A percentile compares a stretch with the other conserved stretches of the same genome.
These are phyloP conservation scores for Entonaema liquescens DNA, from an alignment of 495 filamentous ascomycete species.

Conservation along the genomic window DNA sequence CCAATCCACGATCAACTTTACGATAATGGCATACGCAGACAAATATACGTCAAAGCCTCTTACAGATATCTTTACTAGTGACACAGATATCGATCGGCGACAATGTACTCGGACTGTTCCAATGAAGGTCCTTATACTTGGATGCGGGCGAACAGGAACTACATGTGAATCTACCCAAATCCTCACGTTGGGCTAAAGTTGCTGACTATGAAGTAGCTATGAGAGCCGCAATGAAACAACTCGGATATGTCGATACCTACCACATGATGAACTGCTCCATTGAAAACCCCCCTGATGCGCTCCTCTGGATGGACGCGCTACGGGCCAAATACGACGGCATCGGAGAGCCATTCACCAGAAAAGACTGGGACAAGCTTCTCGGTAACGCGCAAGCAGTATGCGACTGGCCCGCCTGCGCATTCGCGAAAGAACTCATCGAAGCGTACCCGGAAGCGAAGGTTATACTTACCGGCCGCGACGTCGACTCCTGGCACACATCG, in stretches of 20 bases:
- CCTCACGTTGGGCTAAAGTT: not conserved
- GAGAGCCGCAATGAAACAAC: slow-evolving; percentile 66
- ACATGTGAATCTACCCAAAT: slow-evolving; percentile 58
- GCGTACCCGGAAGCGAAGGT: slow-evolving; percentile 77
- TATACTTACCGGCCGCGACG: slow-evolving; percentile 68
- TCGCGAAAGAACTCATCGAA: slow-evolving; percentile 72
- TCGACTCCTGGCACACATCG: slow-evolving; percentile 55
- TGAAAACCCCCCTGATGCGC: slow-evolving; percentile 71
- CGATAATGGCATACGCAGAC: slow-evolving; percentile 42
- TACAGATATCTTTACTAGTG: slow-evolving; percentile 58
- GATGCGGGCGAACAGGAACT: slow-evolving; percentile 72
- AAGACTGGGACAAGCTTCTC: slow-evolving; percentile 73
- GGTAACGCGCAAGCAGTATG: slow-evolving; percentile 69
- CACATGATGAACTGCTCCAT: slow-evolving; percentile 74
- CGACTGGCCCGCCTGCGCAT: slow-evolving; percentile 72
- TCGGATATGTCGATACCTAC: slow-evolving; percentile 70
- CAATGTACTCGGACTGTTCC: slow-evolving; percentile 70
- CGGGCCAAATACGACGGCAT: slow-evolving; percentile 69
- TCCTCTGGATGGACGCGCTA: slow-evolving; percentile 74
- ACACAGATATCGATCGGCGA: slow-evolving; percentile 69
- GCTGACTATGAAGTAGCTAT: slow-evolving; percentile 54
- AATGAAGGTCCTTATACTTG: slow-evolving; percentile 72
- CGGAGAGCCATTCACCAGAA: slow-evolving; percentile 64
- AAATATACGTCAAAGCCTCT: slow-evolving; percentile 46
- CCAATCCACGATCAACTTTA: not conserved